Evolutionary conservation across 2,329 filamentous ascomycete species (phyloP), one percentile per base, ranked within the genome.

Genomic region (Sarocladiaceae sp.): DNA sequence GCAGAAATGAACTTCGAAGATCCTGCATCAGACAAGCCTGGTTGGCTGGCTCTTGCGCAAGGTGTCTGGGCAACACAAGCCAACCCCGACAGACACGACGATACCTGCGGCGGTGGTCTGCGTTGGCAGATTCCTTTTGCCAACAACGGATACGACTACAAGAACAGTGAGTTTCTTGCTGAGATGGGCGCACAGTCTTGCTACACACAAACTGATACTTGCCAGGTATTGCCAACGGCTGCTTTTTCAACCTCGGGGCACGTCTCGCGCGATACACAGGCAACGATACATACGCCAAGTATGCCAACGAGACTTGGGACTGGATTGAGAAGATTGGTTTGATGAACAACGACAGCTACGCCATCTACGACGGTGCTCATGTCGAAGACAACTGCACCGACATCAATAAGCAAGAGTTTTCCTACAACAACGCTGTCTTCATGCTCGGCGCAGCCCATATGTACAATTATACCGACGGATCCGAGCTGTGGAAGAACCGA

Each of bases 141-240:
- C 59, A 90, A 92, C 64, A 78, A 75, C 42, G 89, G 88, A 31
- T 93, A 88, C 66, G 77, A 85, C 62, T 91, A 92, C 75, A 94
- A 85, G 66, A 85, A 85, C 66, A 73, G 71, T 73, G 53, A 60
- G 61, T 53, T n/a, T n/a, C n/a, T n/a, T n/a, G n/a, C n/a, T n/a
- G n/a, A n/a, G n/a, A n/a, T n/a, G n/a, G n/a, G n/a, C n/a, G n/a
- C n/a, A n/a, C n/a, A n/a, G n/a, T n/a, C n/a, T n/a, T n/a, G n/a
- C n/a, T n/a, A n/a, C n/a, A n/a, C n/a, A n/a, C n/a, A n/a, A n/a
- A n/a, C n/a, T n/a, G n/a, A n/a, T n/a, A n/a, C n/a, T n/a, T n/a
- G 7, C 6, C 17, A 68, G 63, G 75, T 54, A 77, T 83, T 53
- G 78, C 81, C 23, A 84, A 83, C 56, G 81, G 79, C 40, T 78